phyloP scores from a whole-genome alignment of 495 filamentous ascomycete species.

The Penicillium angulare region DNA sequence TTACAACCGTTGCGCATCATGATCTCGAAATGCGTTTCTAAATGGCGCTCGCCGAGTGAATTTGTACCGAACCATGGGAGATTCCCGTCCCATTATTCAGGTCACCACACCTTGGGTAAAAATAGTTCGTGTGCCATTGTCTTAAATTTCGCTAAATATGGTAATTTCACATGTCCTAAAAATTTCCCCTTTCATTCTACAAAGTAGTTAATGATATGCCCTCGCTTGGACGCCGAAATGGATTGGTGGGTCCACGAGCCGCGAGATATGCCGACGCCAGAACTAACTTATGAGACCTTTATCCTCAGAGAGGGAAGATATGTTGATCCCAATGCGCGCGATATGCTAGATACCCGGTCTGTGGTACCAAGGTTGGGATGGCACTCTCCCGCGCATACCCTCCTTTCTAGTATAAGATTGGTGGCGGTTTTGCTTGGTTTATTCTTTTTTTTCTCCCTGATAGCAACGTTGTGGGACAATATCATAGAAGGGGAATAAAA shows the following conservation, averaged over 20 bases:
- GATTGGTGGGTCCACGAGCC: too few species aligned
- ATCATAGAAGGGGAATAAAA: too few species aligned
- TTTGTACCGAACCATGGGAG: neutral
- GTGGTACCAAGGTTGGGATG: neutral
- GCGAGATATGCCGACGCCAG: too few species aligned
- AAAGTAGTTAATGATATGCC: too few species aligned
- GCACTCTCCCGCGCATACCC: neutral
- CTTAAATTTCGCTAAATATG: too few species aligned
- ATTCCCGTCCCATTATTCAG: neutral
- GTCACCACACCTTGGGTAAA: neutral
- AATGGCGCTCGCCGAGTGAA: neutral
- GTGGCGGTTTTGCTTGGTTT: neutral
- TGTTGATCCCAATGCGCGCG: neutral
- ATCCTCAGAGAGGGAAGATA: neutral
- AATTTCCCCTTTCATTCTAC: too few species aligned
- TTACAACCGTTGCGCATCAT: neutral
- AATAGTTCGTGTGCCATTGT: neutral
- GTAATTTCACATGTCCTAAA: too few species aligned
- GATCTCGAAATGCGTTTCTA: neutral
- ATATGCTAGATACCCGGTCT: neutral
- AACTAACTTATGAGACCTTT: too few species aligned
- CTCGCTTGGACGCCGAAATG: too few species aligned
- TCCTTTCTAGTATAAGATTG: neutral
- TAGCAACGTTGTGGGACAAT: neutral
- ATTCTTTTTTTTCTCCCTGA: neutral